These are phyloP conservation scores for Orbilia ellipsospora DNA, from an alignment of 2,329 filamentous ascomycete species.

Conservation along the genomic window DNA sequence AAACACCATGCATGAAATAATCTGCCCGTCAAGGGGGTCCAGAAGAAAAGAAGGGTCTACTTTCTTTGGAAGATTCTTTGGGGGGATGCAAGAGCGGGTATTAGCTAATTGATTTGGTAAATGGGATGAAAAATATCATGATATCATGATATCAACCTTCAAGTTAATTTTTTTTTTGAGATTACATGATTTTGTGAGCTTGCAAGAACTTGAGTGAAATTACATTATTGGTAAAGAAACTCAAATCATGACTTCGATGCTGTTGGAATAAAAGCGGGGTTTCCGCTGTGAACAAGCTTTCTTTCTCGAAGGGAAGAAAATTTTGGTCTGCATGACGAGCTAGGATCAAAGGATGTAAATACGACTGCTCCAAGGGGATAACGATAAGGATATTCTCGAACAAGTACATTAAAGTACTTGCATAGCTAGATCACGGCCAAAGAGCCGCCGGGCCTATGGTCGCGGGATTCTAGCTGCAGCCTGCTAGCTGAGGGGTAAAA, in stretches of 20 bases:
- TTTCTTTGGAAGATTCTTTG: slow-evolving; percentile 1
- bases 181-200: background rate
- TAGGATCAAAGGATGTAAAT: background rate
- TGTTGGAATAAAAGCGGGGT: background rate
- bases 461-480: slow-evolving; percentile 2
- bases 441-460: slow-evolving; percentile 31
- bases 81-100: slow-evolving; percentile 36
- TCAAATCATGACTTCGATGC: background rate
- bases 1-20: background rate
- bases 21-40: background rate
- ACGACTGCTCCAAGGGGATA: background rate
- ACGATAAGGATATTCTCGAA: slow-evolving; percentile 22
- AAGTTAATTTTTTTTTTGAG: background rate
- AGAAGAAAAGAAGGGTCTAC: background rate
- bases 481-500: slow-evolving; percentile 34
- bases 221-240: background rate
- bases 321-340: slow-evolving; percentile 16
- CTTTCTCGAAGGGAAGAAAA: background rate
- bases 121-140: slow-evolving; percentile 38
- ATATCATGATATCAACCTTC: background rate
- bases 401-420: slow-evolving; percentile 29
- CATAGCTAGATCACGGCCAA: slow-evolving; percentile 7
- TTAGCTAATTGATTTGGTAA: slow-evolving; percentile 55
- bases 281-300: background rate
- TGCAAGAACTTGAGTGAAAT: too few relatives aligned